A percentile compares a stretch with the other conserved stretches of the same genome.
phyloP scores from a whole-genome alignment of 495 filamentous ascomycete genomes.

The Daldinia vernicosa region DNA sequence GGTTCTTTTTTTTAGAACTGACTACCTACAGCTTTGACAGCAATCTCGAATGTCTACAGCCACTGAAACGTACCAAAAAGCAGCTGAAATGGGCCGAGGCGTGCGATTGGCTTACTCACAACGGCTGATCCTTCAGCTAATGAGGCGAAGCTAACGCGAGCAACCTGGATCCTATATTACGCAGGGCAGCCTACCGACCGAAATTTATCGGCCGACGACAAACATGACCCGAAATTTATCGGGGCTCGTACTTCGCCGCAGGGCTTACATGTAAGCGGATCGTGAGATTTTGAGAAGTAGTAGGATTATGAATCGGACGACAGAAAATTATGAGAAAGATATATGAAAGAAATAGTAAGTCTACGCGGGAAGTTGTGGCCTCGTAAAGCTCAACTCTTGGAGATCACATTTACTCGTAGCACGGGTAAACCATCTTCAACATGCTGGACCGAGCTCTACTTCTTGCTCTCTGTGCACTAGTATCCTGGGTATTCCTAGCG shows the following conservation, averaged over 20 bases:
- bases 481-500: constrained; percentile 3
- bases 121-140: constrained; percentile 3
- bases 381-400: background rate
- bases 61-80: background rate
- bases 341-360: constrained; percentile 2
- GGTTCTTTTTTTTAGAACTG: constrained; percentile 4
- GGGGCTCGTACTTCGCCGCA: background rate
- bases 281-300: background rate
- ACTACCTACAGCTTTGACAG: background rate
- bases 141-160: background rate
- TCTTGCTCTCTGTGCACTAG: background rate
- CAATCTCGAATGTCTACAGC: background rate
- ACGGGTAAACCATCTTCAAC: constrained; percentile 1
- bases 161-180: background rate
- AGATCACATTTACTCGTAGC: background rate
- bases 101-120: background rate
- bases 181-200: background rate
- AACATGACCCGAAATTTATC: constrained; percentile 3
- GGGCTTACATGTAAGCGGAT: background rate
- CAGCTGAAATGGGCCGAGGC: background rate
- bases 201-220: constrained; percentile 1
- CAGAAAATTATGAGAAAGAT: background rate
- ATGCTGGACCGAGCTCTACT: background rate
- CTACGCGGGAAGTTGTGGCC: background rate
- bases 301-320: background rate